Evolutionary conservation across 1,284 basidiomycete genomes (phyloP), one percentile per base, ranked within the genome.

Genomic region (Apiotrichum mycotoxinovorans): DNA sequence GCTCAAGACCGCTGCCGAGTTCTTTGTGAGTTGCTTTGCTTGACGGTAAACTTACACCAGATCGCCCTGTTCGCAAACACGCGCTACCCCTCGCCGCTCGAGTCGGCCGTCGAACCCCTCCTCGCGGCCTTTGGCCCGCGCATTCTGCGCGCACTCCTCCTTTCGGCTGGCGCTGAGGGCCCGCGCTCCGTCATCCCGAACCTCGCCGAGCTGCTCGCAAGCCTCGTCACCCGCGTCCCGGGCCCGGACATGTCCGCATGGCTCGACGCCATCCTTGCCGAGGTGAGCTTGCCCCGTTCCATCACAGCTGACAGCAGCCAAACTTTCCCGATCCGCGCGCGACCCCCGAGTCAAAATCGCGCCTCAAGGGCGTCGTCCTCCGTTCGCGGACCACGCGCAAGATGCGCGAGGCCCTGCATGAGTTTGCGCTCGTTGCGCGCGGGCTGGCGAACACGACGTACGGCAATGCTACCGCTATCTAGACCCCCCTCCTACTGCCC

Each of bases 171-270:
- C 0, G 85, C 87, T 12, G 82, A 87, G 12, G 87, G 90, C 1
- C 91, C 91, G 0, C 80, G 90, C 54, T 89, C 88, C 25, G 85
- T 84, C n/a, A 85, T 87, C 10, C 86, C 84, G 12, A 93, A 94
- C 69, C 78, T 93, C 25, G 87, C 89, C 8, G 90, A 92, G 65
- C 75, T 93, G 34, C 77, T 94, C 43, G 84, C 85, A 5, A 83
- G 81, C 27, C 73, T 92, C 40, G 79, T 85, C 34, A 80, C 80
- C 11, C 80, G 87, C 41, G 79, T 81, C 62, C 81, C 80, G 15
- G 68, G 67, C 2, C 76, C 74, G 40, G 83, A 82, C 66, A 83
- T 80, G 73, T 80, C 77, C 70, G 77, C 63, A 18, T 94, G 90
- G 90, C 84, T 90, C 71, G 79, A 82, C 33, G 83, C 84, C 47